Evolutionary conservation across 2,329 filamentous ascomycete genomes (phyloP).

Genomic region (Lasiodiplodia sp.): DNA sequence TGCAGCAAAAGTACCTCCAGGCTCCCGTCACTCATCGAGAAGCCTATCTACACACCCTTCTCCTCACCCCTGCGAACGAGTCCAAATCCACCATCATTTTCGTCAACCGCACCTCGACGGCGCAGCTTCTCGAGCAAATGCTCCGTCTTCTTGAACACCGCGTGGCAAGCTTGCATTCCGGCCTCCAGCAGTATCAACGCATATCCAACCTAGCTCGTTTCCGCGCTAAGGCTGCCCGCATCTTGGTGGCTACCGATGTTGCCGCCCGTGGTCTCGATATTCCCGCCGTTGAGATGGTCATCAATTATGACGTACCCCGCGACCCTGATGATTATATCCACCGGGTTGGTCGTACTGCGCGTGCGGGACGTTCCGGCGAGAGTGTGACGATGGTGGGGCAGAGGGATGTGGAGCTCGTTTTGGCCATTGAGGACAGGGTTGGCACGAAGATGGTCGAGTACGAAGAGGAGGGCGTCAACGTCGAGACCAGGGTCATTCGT

Average conservation of each 20-base stretch:
- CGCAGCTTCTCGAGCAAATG: slow-evolving; percentile 87
- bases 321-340: slow-evolving; percentile 98
- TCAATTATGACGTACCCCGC: slow-evolving; percentile 97
- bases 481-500: slow-evolving; percentile 87
- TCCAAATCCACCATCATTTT: slow-evolving; percentile 88
- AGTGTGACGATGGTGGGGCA: slow-evolving; percentile 90
- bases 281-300: slow-evolving; percentile 84
- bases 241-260: slow-evolving; percentile 94
- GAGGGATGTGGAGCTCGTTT: slow-evolving; percentile 87
- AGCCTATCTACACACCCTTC: slow-evolving; percentile 89
- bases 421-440: slow-evolving; percentile 86
- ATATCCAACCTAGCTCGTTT: slow-evolving; percentile 90
- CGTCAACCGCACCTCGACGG: slow-evolving; percentile 89
- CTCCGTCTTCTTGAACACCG: slow-evolving; percentile 86
- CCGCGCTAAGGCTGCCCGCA: slow-evolving; percentile 84
- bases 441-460: slow-evolving; percentile 82
- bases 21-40: slow-evolving; percentile 92
- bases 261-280: slow-evolving; percentile 95
- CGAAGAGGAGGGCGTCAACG: slow-evolving; percentile 87
- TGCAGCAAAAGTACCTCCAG: slow-evolving; percentile 85
- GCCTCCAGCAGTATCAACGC: slow-evolving; percentile 82
- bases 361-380: slow-evolving; percentile 84
- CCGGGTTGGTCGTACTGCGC: slow-evolving; percentile 90
- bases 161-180: slow-evolving; percentile 89
- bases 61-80: slow-evolving; percentile 78